A percentile compares a stretch with the other conserved stretches of the same genome.
Evolutionary conservation across 306 rosid genomes (phyloP).

Genomic region (Geum urbanum): DNA sequence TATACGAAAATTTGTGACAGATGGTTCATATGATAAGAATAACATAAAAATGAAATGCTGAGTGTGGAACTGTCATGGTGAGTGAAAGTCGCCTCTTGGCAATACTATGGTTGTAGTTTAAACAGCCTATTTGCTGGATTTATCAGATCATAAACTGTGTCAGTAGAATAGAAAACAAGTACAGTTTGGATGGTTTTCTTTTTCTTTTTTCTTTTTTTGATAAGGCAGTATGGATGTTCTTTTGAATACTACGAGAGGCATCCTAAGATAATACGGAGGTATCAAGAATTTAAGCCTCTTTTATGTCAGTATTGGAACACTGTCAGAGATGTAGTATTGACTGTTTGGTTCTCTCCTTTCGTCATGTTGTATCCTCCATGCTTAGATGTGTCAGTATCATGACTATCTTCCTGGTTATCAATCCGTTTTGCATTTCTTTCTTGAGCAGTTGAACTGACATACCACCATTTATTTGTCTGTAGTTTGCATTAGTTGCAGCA

Average conservation of each 20-base stretch:
- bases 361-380: background rate
- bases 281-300: background rate
- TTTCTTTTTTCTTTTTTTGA: too few species aligned
- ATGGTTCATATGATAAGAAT: background rate
- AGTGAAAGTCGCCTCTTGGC: background rate
- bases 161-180: background rate
- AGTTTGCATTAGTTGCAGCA: constrained; percentile 80
- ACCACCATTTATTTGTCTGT: constrained; percentile 18
- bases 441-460: constrained; percentile 14
- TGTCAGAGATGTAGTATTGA: background rate
- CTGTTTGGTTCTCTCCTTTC: background rate
- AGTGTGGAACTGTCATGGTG: background rate
- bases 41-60: background rate
- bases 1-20: background rate
- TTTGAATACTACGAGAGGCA: background rate
- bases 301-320: background rate
- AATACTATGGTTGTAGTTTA: background rate
- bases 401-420: background rate
- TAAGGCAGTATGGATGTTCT: background rate
- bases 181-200: too few species aligned
- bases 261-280: background rate
- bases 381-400: background rate
- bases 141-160: background rate
- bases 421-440: background rate
- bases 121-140: background rate